Evolutionary conservation across 306 rosid species (phyloP), one percentile per base, ranked within the genome.

Genomic region (Lathyrus sativus): DNA sequence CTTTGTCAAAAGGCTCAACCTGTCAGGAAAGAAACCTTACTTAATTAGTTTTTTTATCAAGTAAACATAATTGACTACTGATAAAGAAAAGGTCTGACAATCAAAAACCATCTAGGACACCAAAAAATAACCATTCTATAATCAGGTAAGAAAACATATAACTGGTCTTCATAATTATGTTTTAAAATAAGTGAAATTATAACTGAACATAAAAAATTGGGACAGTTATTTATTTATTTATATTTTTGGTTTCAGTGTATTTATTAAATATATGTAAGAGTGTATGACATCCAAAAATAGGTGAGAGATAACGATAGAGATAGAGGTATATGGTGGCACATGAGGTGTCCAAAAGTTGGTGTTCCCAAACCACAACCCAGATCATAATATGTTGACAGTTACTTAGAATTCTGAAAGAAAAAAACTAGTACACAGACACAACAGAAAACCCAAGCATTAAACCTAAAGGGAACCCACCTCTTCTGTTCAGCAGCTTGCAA

Each of bases 401-500:
- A 41, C 42, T 41, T 69, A 22, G 26, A 39, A 33, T 15, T 48
- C 55, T 49, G 0, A 49, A 6, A 49, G 35, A 33, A 35, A 7
- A 35, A 35, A 35, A 35, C 9, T 35, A 7, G 9, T 14, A 45
- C 49, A 71, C 6, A 39, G 54, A 55, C 9, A 18, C 3, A 59
- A 49, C 13, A 26, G 9, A 67, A 55, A 39, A 38, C 31, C 5
- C 4, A 48, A 63, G 13, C 57, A 49, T 50, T 38, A n/a, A 58
- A 5, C 44, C 74, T 35, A 19, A 13, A 19, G 17, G 33, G 29
- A 65, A 56, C 67, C 65, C 44, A 88, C 98, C 97, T 90, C 77
- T 93, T 93, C 83, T 82, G 92, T 67, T 89, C 91, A 62, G 98
- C 97, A 58, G 96, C 98, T 77, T 83, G 90, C 74, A 93, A 87